Conservation (phyloP, 176 grass and related monocot species). For the Carex cristatella region DNA sequence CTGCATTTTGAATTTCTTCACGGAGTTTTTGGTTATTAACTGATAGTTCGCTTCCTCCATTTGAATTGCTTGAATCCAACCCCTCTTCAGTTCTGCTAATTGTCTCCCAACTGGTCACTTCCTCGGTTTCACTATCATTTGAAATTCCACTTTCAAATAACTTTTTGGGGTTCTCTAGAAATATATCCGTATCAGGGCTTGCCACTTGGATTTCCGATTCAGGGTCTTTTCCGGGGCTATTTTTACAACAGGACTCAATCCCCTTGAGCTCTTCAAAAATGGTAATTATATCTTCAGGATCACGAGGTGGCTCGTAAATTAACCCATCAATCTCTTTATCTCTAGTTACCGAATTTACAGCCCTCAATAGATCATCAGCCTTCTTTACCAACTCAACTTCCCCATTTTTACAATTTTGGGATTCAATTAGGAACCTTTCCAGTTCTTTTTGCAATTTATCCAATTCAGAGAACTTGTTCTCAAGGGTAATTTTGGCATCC, state of each 20-base stretch:
- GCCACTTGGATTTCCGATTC: constrained; percentile 58
- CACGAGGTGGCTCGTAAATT: constrained; percentile 56
- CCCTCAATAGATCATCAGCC: constrained; percentile 58
- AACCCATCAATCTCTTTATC: constrained; percentile 54
- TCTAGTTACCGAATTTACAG: constrained; percentile 41
- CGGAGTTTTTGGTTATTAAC: constrained; percentile 53
- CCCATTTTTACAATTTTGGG: constrained; percentile 30
- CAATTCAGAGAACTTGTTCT: constrained; percentile 64
- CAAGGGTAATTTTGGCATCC: constrained; percentile 85
- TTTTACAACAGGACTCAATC: constrained; percentile 58
- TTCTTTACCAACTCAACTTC: constrained; percentile 42
- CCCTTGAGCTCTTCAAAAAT: constrained; percentile 83
- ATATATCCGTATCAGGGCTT: constrained; percentile 62
- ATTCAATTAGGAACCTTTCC: constrained; percentile 46
- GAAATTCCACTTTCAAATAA: constrained; percentile 32
- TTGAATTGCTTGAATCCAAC: constrained; percentile 64
- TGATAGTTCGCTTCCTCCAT: constrained; percentile 58
- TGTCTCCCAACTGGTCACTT: constrained; percentile 90
- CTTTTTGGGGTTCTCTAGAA: constrained; percentile 51
- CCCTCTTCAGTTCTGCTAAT: constrained; percentile 53
- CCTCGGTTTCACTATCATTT: constrained; percentile 49
- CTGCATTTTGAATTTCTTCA: constrained; percentile 52
- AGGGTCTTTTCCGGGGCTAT: constrained; percentile 31
- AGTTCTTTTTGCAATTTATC: constrained; percentile 47
- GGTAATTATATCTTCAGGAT: constrained; percentile 70